A percentile compares a stretch with the other conserved stretches of the same genome.
phyloP scores from a whole-genome alignment of 768 basidiomycete genomes.

The Neoboletus magnificus region DNA sequence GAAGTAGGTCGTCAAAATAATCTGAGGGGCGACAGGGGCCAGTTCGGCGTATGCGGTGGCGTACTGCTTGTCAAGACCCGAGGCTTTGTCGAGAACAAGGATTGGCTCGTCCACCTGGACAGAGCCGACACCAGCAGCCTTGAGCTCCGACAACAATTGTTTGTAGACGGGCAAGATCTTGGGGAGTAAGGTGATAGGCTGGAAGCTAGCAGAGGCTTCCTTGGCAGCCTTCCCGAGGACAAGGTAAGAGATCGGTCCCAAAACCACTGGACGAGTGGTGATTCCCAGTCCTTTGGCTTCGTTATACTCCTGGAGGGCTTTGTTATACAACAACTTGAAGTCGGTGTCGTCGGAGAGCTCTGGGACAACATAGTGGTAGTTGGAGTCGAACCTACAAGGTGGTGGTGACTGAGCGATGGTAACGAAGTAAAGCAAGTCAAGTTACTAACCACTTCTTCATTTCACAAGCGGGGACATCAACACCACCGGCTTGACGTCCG shows the following conservation, averaged over 20 bases:
- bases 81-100: slow-evolving; percentile 86
- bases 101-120: slow-evolving; percentile 98
- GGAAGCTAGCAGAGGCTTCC: slow-evolving; percentile 78
- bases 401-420: not conserved
- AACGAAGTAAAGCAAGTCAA: not conserved
- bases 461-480: slow-evolving; percentile 96
- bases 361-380: slow-evolving; percentile 98
- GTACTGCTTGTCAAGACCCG: slow-evolving; percentile 75
- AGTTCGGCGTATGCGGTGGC: slow-evolving; percentile 78
- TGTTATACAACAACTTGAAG: slow-evolving; percentile 96
- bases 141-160: slow-evolving; percentile 85
- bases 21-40: slow-evolving; percentile 79
- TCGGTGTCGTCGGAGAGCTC: slow-evolving; percentile 88
- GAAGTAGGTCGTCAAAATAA: slow-evolving; percentile 95
- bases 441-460: slow-evolving; percentile 96
- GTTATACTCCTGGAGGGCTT: slow-evolving; percentile 88
- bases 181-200: slow-evolving; percentile 86
- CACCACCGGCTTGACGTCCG: slow-evolving; percentile 90
- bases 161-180: slow-evolving; percentile 91
- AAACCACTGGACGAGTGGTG: slow-evolving; percentile 88
- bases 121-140: slow-evolving; percentile 88
- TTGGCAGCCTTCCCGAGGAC: slow-evolving; percentile 88
- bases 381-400: slow-evolving; percentile 83
- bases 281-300: slow-evolving; percentile 92
- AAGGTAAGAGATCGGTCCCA: slow-evolving; percentile 95